Percentiles rank a stretch among this genome's conserved stretches.
Evolutionary conservation across 1,284 basidiomycete species (phyloP).

Genomic region (Cutaneotrichosporon curvatum): DNA sequence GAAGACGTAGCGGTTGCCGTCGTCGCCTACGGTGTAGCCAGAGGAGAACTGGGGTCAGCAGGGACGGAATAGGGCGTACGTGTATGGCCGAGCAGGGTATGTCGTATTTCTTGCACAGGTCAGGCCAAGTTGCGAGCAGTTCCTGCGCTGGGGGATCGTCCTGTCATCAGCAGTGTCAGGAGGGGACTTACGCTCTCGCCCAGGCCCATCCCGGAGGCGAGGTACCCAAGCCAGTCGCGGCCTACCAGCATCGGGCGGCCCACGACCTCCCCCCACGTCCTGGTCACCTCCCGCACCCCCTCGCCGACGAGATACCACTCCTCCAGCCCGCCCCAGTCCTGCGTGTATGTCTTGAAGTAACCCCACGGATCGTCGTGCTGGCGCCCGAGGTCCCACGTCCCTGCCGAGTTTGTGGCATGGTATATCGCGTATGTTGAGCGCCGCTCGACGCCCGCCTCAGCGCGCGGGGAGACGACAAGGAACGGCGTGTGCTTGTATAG

Average conservation of each 20-base stretch:
- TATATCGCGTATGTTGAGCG: constrained; percentile 44
- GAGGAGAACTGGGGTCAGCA: constrained; percentile 36
- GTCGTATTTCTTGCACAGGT: constrained; percentile 43
- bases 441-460: constrained; percentile 19
- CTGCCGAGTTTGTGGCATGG: constrained; percentile 44
- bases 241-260: constrained; percentile 43
- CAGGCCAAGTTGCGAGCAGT: constrained; percentile 44
- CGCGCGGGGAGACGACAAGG: constrained; percentile 38
- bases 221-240: constrained; percentile 47
- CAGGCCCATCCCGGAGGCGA: constrained; percentile 45
- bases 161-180: constrained; percentile 6
- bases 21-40: constrained; percentile 45
- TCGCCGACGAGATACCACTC: constrained; percentile 45
- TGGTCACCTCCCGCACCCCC: constrained; percentile 36
- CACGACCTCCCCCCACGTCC: constrained; percentile 40
- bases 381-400: constrained; percentile 44
- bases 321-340: constrained; percentile 47
- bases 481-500: constrained; percentile 50
- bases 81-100: constrained; percentile 47
- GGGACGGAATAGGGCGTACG: constrained; percentile 13
- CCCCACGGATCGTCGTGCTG: constrained; percentile 47
- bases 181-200: constrained; percentile 35
- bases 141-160: constrained; percentile 46
- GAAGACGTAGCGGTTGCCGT: constrained; percentile 46
- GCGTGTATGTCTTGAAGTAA: constrained; percentile 44